These are phyloP conservation scores for Colletotrichum tofieldiae DNA, from an alignment of 2,329 filamentous ascomycete genomes.

Conservation along the genomic window DNA sequence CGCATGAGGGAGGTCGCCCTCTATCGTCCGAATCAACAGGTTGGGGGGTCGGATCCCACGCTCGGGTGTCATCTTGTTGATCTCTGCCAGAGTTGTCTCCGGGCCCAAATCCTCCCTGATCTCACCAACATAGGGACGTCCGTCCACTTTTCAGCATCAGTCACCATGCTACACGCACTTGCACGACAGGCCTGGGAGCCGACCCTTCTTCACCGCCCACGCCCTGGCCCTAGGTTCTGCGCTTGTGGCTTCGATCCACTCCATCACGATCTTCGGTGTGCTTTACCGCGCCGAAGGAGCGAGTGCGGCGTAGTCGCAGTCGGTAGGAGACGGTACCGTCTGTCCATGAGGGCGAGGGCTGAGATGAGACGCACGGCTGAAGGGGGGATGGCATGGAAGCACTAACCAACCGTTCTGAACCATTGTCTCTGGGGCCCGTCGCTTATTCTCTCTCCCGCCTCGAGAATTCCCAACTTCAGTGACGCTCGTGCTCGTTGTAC, in stretches of 20 bases:
- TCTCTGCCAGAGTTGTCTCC: background rate
- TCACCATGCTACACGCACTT: background rate
- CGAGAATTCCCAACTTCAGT: background rate
- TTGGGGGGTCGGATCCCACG: background rate
- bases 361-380: constrained; percentile 27
- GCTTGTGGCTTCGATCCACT: constrained; percentile 19
- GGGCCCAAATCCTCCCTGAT: constrained; percentile 24
- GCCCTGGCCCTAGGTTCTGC: background rate
- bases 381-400: constrained; percentile 16
- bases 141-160: background rate
- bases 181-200: background rate
- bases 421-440: constrained; percentile 10
- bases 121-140: background rate
- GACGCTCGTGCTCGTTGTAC: background rate
- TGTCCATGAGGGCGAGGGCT: constrained; percentile 19
- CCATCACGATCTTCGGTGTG: background rate
- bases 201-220: constrained; percentile 10
- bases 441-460: constrained; percentile 10
- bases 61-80: constrained; percentile 15
- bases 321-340: background rate
- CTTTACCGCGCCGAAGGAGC: background rate
- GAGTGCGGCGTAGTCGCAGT: background rate
- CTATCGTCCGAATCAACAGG: constrained; percentile 14
- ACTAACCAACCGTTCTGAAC: constrained; percentile 19
- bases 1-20: constrained; percentile 10